A percentile compares a stretch with the other conserved stretches of the same genome.
These are phyloP conservation scores for Aspergillus awamori DNA, from an alignment of 2,329 filamentous ascomycete species.

Conservation along the genomic window DNA sequence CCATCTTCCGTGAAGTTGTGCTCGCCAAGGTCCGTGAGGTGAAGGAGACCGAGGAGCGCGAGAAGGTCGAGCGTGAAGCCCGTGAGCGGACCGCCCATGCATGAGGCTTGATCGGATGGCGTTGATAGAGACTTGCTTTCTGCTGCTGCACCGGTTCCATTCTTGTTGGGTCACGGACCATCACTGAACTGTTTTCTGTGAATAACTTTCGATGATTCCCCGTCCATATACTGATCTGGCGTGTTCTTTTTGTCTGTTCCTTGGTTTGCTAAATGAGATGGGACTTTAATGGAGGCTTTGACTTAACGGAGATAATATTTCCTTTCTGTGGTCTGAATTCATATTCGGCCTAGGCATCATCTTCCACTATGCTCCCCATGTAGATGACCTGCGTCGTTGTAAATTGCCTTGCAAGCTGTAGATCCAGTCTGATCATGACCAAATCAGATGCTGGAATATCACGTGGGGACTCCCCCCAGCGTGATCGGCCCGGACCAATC, in stretches of 20 bases:
- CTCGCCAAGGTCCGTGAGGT: slow-evolving; percentile 90
- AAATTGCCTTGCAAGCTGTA: too few species aligned
- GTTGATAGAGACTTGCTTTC: slow-evolving; percentile 7
- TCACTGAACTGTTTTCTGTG: slow-evolving; percentile 25
- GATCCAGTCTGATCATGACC: not conserved
- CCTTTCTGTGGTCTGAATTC: not conserved
- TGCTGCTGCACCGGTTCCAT: not conserved
- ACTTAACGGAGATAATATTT: not conserved
- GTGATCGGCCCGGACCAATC: not conserved
- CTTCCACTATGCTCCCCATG: not conserved
- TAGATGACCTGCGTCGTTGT: not conserved
- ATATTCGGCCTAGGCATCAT: not conserved
- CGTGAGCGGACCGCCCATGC: slow-evolving; percentile 40
- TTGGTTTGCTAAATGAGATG: slow-evolving; percentile 1
- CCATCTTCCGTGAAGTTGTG: slow-evolving; percentile 93
- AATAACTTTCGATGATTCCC: slow-evolving; percentile 38
- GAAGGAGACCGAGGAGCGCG: slow-evolving; percentile 80
- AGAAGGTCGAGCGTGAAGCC: slow-evolving; percentile 66
- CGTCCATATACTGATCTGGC: slow-evolving; percentile 15
- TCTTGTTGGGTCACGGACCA: slow-evolving; percentile 5
- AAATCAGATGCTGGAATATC: not conserved
- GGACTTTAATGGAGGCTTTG: not conserved
- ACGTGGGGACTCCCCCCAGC: not conserved
- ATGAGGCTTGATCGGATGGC: slow-evolving; percentile 15
- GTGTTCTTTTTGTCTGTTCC: slow-evolving; percentile 20